Evolutionary conservation across 805 yeast species (phyloP).

Genomic region (Pichia occidentalis): DNA sequence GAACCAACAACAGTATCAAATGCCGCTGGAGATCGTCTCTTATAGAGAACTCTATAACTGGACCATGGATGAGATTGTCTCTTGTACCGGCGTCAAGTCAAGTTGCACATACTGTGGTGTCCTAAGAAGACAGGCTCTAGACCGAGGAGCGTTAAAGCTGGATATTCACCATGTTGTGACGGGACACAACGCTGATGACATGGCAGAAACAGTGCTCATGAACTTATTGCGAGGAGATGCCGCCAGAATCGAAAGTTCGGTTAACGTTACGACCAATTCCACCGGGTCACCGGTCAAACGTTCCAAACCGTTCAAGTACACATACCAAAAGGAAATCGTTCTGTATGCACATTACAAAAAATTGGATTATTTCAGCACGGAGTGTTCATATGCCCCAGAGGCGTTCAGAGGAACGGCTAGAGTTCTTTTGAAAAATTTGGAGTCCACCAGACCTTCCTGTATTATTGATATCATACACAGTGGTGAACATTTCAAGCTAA

Average conservation of each 20-base stretch:
- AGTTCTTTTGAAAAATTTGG: slow-evolving; percentile 82
- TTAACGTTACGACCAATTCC: slow-evolving; percentile 76
- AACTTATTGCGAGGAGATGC: slow-evolving; percentile 93
- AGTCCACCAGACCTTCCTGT: slow-evolving; percentile 84
- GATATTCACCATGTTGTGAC: slow-evolving; percentile 89
- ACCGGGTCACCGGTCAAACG: slow-evolving; percentile 86
- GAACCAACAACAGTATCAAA: slow-evolving; percentile 63
- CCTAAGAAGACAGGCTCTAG: slow-evolving; percentile 90
- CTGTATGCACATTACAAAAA: slow-evolving; percentile 94
- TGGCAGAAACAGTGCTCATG: slow-evolving; percentile 98
- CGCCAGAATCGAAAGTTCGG: slow-evolving; percentile 83
- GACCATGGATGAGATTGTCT: slow-evolving; percentile 98
- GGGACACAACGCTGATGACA: slow-evolving; percentile 98
- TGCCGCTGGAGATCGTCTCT: slow-evolving; percentile 47
- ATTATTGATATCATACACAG: slow-evolving; percentile 91
- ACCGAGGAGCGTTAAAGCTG: slow-evolving; percentile 86
- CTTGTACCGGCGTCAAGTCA: slow-evolving; percentile 87
- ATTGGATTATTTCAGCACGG: slow-evolving; percentile 93
- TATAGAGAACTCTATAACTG: slow-evolving; percentile 88
- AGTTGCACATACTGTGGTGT: slow-evolving; percentile 99
- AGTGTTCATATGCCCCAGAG: slow-evolving; percentile 97
- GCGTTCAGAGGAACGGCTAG: slow-evolving; percentile 98
- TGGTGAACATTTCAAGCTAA: slow-evolving; percentile 77
- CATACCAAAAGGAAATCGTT: slow-evolving; percentile 96
- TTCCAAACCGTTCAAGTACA: slow-evolving; percentile 91